Percentiles rank a stretch among this genome's conserved stretches.
Evolutionary conservation across 306 rosid species (phyloP).

Genomic region (Trifolium pratense): DNA sequence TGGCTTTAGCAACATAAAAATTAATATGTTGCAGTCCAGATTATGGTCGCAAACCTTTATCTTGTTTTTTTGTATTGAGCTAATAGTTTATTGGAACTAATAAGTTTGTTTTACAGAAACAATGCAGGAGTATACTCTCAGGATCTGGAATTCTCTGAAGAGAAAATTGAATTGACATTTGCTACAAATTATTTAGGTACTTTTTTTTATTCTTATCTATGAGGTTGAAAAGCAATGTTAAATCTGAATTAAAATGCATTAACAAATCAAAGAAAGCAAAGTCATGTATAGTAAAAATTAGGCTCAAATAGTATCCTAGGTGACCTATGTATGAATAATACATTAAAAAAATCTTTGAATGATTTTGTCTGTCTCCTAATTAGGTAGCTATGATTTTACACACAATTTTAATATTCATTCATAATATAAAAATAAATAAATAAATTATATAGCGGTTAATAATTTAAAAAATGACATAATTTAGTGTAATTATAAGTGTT

Average conservation of each 20-base stretch:
- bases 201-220: slow-evolving; percentile 1
- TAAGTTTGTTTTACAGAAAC: slow-evolving; percentile 63
- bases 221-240: slow-evolving; percentile 21
- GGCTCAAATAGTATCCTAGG: not conserved
- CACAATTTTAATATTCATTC: not conserved
- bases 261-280: not conserved
- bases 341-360: not conserved
- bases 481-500: too few species aligned
- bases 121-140: slow-evolving; percentile 89
- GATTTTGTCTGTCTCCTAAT: slow-evolving; percentile 5
- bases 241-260: not conserved
- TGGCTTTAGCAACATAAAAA: not conserved
- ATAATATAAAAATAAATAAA: too few species aligned
- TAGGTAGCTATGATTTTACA: not conserved
- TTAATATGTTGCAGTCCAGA: not conserved
- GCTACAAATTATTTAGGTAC: slow-evolving; percentile 96
- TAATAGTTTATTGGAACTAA: slow-evolving; percentile 25
- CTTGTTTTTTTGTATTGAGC: too few species aligned
- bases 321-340: not conserved
- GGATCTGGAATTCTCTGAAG: slow-evolving; percentile 82
- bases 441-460: too few species aligned
- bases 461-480: too few species aligned
- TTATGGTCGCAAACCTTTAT: not conserved
- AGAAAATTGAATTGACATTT: slow-evolving; percentile 93
- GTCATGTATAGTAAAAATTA: not conserved